Conservation (phyloP, 2,329 filamentous ascomycete species). For the Whalleya microplaca region DNA sequence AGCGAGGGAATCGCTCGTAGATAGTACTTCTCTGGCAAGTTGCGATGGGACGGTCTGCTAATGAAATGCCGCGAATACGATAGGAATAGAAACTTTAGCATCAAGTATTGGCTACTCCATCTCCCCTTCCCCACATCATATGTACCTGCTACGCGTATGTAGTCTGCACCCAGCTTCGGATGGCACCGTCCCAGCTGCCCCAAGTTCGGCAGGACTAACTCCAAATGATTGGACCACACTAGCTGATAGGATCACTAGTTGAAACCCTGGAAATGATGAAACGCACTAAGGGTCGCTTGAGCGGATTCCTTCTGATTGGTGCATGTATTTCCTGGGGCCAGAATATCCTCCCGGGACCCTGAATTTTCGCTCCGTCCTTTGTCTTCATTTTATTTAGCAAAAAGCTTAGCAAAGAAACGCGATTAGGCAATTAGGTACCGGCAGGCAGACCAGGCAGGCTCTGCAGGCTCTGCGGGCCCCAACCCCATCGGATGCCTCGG, state of each 20-base stretch:
- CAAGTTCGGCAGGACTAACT: neutral
- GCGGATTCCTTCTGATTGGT: neutral
- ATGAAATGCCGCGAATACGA: no score
- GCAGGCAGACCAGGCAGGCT: no score
- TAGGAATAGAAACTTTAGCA: no score
- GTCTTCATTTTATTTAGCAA: conserved; percentile 9
- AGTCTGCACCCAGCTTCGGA: neutral
- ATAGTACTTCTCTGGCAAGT: neutral
- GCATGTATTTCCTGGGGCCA: neutral
- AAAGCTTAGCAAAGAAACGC: conserved; percentile 9
- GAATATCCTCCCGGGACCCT: neutral
- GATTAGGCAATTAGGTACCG: neutral
- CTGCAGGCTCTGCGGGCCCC: no score
- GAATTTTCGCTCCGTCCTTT: neutral
- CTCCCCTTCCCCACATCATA: no score
- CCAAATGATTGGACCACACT: conserved; percentile 18
- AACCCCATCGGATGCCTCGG: conserved; percentile 13
- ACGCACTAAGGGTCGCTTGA: neutral
- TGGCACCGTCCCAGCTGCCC: neutral
- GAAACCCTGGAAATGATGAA: conserved; percentile 17
- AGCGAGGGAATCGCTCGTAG: no score
- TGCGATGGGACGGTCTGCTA: no score
- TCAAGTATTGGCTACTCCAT: no score
- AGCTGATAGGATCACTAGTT: conserved; percentile 22
- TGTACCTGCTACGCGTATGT: neutral